Base-by-base conservation (phyloP, 2,329 filamentous ascomycete species). In the Talaromyces sp. region DNA sequence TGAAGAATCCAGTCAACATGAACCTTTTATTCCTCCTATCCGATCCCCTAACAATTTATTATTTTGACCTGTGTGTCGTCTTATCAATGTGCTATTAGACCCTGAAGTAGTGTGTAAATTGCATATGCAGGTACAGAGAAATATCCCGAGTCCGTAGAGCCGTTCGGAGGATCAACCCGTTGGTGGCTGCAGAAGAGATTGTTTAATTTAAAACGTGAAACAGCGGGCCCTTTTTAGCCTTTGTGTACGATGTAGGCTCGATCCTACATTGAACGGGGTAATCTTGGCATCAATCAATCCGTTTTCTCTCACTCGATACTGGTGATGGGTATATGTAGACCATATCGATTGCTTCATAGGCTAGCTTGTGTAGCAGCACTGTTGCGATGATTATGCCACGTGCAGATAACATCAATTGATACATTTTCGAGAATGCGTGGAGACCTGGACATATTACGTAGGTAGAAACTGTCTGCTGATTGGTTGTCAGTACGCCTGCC, bases 1-100 rank as follows among this genome's bases (percentile, higher is more conserved):
- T 43, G 56, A 59, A 45, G 56, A 59, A 59, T 59, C 56, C 56
- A 59, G 39, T 59, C 37, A 59, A 59, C 22, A 58, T 19, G 56
- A 59, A 27, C 56, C 37, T 59, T 59, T 59, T 31, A 22, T 52
- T 37, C 52, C 7, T 35, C 7, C 33, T 37, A 37, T 37, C 19
- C 33, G 52, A 10, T 37, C 3, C 33, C 52, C 33, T 54, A 56
- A 22, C 31, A 37, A 56, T 37, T 31, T 35, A 22, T 35, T 54
- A 33, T 11, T 9, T 54, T 52, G 45, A 49, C 22, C 7, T 50
- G 27, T 27, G 19, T 13, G 24, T 16, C 22, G 47, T 27, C 22
- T 31, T 31, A 10, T 52, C 13, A 33, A 11, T 11, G 16, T 31
- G 27, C 27, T 31, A 31, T 31, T 31, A 31, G n/a, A 14, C 2